A percentile compares a stretch with the other conserved stretches of the same genome.
phyloP scores from a whole-genome alignment of 495 filamentous ascomycete species.

The Margaritispora aquatica region DNA sequence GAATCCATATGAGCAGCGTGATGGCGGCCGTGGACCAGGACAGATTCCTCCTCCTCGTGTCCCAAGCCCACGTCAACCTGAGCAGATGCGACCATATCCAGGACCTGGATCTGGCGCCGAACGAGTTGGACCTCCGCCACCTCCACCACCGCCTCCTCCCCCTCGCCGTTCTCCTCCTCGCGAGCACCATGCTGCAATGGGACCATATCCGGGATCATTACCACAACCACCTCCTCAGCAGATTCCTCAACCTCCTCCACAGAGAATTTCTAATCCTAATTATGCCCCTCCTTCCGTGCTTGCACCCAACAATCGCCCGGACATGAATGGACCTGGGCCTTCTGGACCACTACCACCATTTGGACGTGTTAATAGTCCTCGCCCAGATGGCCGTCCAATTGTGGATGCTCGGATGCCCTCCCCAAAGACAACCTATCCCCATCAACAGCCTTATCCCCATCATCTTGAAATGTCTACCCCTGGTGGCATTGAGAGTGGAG shows the following conservation, averaged over 20 bases:
- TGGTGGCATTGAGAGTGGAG: slow-evolving; percentile 68
- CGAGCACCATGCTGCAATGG: slow-evolving; percentile 43
- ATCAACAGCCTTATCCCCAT: slow-evolving; percentile 68
- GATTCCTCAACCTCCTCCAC: slow-evolving; percentile 32
- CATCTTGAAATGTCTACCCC: slow-evolving; percentile 47
- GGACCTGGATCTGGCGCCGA: slow-evolving; percentile 64
- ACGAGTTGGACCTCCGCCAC: slow-evolving; percentile 38
- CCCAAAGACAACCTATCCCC: slow-evolving; percentile 73
- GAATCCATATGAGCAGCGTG: slow-evolving; percentile 75
- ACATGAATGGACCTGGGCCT: slow-evolving; percentile 35
- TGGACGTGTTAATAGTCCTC: slow-evolving; percentile 59
- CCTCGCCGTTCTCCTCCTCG: slow-evolving; percentile 21
- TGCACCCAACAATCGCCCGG: slow-evolving; percentile 51
- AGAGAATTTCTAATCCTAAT: slow-evolving; percentile 66
- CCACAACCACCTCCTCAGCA: slow-evolving; percentile 54
- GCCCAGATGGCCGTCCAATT: slow-evolving; percentile 77
- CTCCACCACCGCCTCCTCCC: slow-evolving; percentile 27
- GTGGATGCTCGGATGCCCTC: slow-evolving; percentile 82
- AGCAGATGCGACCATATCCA: slow-evolving; percentile 54
- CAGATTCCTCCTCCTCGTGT: slow-evolving; percentile 55
- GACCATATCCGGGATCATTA: slow-evolving; percentile 53
- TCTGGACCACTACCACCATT: slow-evolving; percentile 46
- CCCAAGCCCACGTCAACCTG: slow-evolving; percentile 60
- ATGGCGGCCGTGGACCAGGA: slow-evolving; percentile 50
- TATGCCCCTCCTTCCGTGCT: slow-evolving; percentile 46